phyloP scores from a whole-genome alignment of 371 early-diverging fungal species.

The Entomophthora muscae region DNA sequence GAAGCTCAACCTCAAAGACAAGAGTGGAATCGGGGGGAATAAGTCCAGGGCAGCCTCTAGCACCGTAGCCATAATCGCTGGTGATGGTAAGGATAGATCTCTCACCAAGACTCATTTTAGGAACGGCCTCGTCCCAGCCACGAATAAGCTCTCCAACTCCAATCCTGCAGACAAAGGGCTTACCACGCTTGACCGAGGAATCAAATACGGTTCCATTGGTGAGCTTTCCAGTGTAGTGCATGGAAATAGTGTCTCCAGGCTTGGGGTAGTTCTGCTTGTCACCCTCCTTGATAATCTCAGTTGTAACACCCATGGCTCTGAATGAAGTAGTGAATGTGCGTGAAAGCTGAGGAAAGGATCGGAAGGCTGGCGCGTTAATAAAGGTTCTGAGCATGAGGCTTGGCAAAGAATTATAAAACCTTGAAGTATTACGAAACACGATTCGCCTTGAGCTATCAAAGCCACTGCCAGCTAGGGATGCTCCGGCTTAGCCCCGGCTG shows the following conservation, averaged over 20 bases:
- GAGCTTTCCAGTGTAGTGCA: slow-evolving; percentile 52
- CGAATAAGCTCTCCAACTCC: slow-evolving; percentile 84
- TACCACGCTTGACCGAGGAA: slow-evolving; percentile 42
- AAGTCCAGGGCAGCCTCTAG: slow-evolving; percentile 36
- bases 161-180: slow-evolving; percentile 56
- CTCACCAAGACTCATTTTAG: slow-evolving; percentile 64
- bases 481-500: too few relatives aligned
- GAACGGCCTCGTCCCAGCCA: slow-evolving; percentile 50
- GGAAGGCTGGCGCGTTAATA: too few relatives aligned
- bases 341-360: too few relatives aligned
- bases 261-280: slow-evolving; percentile 75
- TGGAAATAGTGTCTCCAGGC: slow-evolving; percentile 42
- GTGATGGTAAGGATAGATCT: slow-evolving; percentile 45
- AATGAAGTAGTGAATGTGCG: too few relatives aligned
- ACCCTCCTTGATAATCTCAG: slow-evolving; percentile 32
- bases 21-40: slow-evolving; percentile 73
- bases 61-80: slow-evolving; percentile 58
- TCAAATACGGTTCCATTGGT: slow-evolving; percentile 54
- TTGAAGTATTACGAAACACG: too few relatives aligned
- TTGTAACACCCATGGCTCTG: slow-evolving; percentile 15
- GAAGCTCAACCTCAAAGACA: slow-evolving; percentile 66
- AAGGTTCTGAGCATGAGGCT: too few relatives aligned
- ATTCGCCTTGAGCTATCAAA: too few relatives aligned
- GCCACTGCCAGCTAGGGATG: too few relatives aligned
- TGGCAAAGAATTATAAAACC: too few relatives aligned